phyloP scores from a whole-genome alignment of 164 flowering plant genomes.

The Tetracentron sinense region DNA sequence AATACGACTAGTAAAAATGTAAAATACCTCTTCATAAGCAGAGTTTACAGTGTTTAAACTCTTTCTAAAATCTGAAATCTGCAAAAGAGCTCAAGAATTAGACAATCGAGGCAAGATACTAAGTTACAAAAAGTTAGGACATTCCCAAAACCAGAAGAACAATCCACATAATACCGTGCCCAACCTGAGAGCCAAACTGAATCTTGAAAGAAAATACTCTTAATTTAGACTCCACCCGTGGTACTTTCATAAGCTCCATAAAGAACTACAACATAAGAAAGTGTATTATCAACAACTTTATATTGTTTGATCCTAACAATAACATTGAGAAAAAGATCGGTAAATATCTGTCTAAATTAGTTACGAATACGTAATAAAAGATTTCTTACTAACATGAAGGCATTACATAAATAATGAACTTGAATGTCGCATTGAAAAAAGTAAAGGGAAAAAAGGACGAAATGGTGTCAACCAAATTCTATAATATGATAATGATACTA shows the following conservation, averaged over 20 bases:
- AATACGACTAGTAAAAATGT: background rate
- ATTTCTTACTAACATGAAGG: background rate
- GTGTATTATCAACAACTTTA: background rate
- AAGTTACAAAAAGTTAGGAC: slow-evolving; percentile 1
- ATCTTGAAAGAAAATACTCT: slow-evolving; percentile 93
- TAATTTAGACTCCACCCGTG: slow-evolving; percentile 86
- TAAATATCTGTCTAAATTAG: background rate
- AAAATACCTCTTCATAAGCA: slow-evolving; percentile 84
- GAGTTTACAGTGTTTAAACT: slow-evolving; percentile 67
- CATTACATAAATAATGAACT: no score
- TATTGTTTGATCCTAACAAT: background rate
- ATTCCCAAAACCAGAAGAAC: slow-evolving; percentile 2
- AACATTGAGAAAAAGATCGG: background rate
- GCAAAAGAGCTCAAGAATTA: slow-evolving; percentile 20
- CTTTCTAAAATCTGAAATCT: slow-evolving; percentile 77
- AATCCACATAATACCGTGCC: slow-evolving; percentile 27
- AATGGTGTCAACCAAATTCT: no score
- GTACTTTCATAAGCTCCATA: slow-evolving; percentile 95
- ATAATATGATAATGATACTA: no score
- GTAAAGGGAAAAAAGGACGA: background rate
- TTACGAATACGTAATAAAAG: background rate
- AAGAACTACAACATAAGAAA: slow-evolving; percentile 55
- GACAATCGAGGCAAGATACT: background rate
- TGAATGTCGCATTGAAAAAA: background rate
- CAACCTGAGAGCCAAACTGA: slow-evolving; percentile 84